Base-by-base conservation (phyloP, 306 rosid genomes). In the Aeschynomene evenia region DNA sequence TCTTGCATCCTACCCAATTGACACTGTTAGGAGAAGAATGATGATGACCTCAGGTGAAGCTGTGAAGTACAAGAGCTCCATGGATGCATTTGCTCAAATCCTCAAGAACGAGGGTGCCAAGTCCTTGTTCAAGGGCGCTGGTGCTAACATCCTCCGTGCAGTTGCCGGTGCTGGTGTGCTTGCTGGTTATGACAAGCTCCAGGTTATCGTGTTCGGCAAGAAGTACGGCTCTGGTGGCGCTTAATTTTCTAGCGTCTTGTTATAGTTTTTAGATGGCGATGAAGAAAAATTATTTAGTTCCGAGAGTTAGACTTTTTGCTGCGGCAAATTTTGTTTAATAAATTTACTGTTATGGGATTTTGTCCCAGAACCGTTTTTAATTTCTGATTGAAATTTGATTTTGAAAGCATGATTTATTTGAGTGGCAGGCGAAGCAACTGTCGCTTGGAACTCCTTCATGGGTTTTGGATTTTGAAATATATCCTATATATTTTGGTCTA, bases 41-140 rank as follows among this genome's bases (percentile, higher is more conserved):
- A 92, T 92, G 98, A 92, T 92, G 98, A 92, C 98, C 18, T 92
- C 98, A 0, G 98, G 98, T 19, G 98, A 92, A 59, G 98, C 98
- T 0, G 96, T 87, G 21, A 89, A 92, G 91, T 92, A 92, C 89
- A 89, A 78, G 83, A 87, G 91, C 59, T 87, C 98, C 14, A 0
- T 82, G 4, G 95, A 92, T 68, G 98, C 96, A 2, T 92, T 92
- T 45, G 0, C 54, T 2, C 96, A 92, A 70, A 92, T 89, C 72
- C 53, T 92, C 61, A 89, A 90, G 89, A 92, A 92, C 0, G 96
- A 92, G 85, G 96, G 98, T 59, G 39, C 88, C 58, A 92, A 83
- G 84, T 90, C 98, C 16, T 80, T 92, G 73, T 92, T 92, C 56
- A 92, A 92, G 96, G 98, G 98, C 54, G 96, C 91, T 10, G 96